These are phyloP conservation scores for Hyaloscypha hepaticicola DNA, from an alignment of 495 filamentous ascomycete genomes.

Conservation along the genomic window DNA sequence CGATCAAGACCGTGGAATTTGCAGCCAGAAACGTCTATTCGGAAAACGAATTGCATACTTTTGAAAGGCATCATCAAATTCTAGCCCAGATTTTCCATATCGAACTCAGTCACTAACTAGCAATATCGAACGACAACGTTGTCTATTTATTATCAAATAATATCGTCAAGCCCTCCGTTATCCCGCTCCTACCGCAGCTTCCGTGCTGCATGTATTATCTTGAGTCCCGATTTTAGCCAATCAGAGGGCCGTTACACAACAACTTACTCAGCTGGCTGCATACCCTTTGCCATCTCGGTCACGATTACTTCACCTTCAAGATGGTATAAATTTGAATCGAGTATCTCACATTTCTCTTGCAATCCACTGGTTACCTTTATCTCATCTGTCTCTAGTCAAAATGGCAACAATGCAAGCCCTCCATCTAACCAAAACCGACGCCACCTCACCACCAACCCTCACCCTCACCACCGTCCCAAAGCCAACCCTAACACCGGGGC, in stretches of 20 bases:
- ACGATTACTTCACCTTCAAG: background rate
- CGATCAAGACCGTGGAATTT: no score
- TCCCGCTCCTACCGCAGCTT: no score
- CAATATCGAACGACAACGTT: no score
- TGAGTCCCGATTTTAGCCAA: no score
- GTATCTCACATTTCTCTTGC: background rate
- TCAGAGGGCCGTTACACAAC: background rate
- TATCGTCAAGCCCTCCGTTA: no score
- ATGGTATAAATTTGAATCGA: background rate
- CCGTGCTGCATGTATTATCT: no score
- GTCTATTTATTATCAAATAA: no score
- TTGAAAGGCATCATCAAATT: no score
- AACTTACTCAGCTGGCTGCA: background rate
- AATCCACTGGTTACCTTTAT: background rate
- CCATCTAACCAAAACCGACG: slow-evolving; percentile 12
- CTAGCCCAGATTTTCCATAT: no score
- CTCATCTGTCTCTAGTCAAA: background rate
- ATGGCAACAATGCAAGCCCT: slow-evolving; percentile 26
- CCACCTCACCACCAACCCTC: slow-evolving; percentile 14
- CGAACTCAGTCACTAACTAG: no score
- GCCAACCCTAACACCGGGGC: slow-evolving; percentile 9
- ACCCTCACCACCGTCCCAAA: slow-evolving; percentile 20
- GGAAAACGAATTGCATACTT: no score
- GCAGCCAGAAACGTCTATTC: no score
- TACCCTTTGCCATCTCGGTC: background rate